Evolutionary conservation across 106 monocot species (phyloP), one percentile per base, ranked within the genome.

Genomic region (Posidonia australis): DNA sequence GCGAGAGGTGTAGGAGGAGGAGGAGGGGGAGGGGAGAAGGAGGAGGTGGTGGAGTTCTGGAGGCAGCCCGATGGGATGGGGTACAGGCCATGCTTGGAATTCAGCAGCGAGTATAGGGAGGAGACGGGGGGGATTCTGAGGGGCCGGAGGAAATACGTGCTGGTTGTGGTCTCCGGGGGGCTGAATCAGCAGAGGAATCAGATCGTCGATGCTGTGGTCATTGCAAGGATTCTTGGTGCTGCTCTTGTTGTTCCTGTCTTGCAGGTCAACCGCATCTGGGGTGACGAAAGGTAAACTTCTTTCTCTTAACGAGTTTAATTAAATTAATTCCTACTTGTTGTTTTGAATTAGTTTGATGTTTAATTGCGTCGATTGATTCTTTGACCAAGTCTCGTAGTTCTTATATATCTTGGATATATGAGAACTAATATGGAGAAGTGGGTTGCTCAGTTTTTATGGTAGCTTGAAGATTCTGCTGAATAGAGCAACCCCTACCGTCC

Each of bases 211-310:
- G 84, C 84, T 2, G 80, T 84, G 1, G 46, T 84, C 31, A 61
- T 84, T 45, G 77, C 80, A 0, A 58, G 84, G 64, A 77, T 84
- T 46, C 51, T 84, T 5, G 60, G 55, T n/a, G 80, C 77, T 1
- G 71, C 51, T 16, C 74, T 84, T 2, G 74, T 84, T 16, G 57
- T 70, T 1, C 84, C 84, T 3, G 75, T 84, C 36, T 64, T 84
- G 10, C 80, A 84, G 57, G 80, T 84, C 64, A 80, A 84, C 58
- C 70, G 70, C 57, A 63, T 84, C 4, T 84, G 84, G 84, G 84
- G 75, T 0, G 84, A 84, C 29, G 80, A 84, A 20, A 84, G 84
- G 84, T 80, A 18, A 60, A 7, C 36, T 36, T 36, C 2, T 36
- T 7, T 7, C 7, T 36, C 36, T 7, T 36, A 36, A 36, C 5